phyloP scores from a whole-genome alignment of 2,329 filamentous ascomycete genomes.

The Ceratocystis colombiana region DNA sequence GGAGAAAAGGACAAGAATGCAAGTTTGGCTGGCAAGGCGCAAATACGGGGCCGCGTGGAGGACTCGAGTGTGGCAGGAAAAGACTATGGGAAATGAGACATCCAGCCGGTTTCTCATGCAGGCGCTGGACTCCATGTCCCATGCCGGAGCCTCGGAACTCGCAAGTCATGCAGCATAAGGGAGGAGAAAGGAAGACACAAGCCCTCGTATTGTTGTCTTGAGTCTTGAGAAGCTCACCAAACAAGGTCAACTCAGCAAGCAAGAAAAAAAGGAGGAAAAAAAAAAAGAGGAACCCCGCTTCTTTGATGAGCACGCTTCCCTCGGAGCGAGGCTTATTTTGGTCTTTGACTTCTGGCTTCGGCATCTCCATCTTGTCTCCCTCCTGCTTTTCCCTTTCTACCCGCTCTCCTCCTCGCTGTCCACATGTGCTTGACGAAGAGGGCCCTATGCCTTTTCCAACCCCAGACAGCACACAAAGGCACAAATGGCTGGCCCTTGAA shows the following conservation, averaged over 20 bases:
- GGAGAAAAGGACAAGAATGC: too few species aligned
- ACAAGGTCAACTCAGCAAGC: not conserved
- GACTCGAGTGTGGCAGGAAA: not conserved
- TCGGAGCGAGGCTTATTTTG: not conserved
- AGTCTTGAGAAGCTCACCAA: not conserved
- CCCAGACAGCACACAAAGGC: too few species aligned
- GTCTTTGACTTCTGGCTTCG: not conserved
- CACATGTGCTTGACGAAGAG: not conserved
- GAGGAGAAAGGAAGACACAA: constrained; percentile 2
- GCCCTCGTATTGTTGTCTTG: not conserved
- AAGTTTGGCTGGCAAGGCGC: not conserved
- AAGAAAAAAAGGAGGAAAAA: not conserved
- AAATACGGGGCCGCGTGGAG: not conserved
- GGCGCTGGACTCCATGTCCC: not conserved
- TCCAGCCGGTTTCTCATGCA: not conserved
- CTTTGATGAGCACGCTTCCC: not conserved
- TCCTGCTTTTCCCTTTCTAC: not conserved
- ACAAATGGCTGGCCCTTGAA: too few species aligned
- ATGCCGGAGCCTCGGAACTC: constrained; percentile 2
- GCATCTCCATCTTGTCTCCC: not conserved
- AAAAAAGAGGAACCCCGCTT: not conserved
- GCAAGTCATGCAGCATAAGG: not conserved
- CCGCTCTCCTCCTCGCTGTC: not conserved
- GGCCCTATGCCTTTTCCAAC: not conserved
- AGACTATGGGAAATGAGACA: not conserved